Conservation (phyloP, 2,329 filamentous ascomycete species). For the Arthrinium puccinioides region DNA sequence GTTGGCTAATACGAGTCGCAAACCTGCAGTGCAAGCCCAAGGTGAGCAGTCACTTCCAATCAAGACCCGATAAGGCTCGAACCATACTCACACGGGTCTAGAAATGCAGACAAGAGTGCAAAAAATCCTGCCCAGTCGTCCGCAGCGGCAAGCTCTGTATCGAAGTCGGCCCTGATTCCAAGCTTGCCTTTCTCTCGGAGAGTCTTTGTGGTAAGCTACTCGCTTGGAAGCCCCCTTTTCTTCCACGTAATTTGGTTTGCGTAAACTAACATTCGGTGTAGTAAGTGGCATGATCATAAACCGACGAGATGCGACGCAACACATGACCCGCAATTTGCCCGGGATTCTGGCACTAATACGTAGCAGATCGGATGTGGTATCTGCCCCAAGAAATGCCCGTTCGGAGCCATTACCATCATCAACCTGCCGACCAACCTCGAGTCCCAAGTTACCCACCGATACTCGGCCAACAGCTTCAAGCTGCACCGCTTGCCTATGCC, state of each 20-base stretch:
- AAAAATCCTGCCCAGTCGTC: slow-evolving; percentile 96
- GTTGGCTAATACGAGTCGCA: slow-evolving; percentile 7
- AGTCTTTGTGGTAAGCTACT: slow-evolving; percentile 55
- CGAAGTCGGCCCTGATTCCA: slow-evolving; percentile 80
- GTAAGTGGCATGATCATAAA: neutral
- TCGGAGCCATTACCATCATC: slow-evolving; percentile 99
- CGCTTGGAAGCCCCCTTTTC: neutral
- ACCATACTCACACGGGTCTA: slow-evolving; percentile 26
- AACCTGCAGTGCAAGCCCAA: slow-evolving; percentile 73
- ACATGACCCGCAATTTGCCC: neutral
- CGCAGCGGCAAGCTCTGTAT: slow-evolving; percentile 96
- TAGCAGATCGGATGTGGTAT: slow-evolving; percentile 79
- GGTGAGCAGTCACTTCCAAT: slow-evolving; percentile 35
- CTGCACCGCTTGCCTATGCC: slow-evolving; percentile 94
- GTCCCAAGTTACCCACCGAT: slow-evolving; percentile 94
- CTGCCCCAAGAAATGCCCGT: slow-evolving; percentile 98
- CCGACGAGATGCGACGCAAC: neutral
- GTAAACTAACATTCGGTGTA: neutral
- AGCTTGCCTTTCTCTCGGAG: slow-evolving; percentile 97
- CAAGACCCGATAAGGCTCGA: neutral
- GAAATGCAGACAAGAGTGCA: slow-evolving; percentile 99
- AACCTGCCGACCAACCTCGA: slow-evolving; percentile 99
- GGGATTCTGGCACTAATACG: neutral
- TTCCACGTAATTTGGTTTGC: no score
- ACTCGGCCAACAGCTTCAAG: slow-evolving; percentile 99